Conservation (phyloP, 83 land plant species). For the Picea abies region DNA sequence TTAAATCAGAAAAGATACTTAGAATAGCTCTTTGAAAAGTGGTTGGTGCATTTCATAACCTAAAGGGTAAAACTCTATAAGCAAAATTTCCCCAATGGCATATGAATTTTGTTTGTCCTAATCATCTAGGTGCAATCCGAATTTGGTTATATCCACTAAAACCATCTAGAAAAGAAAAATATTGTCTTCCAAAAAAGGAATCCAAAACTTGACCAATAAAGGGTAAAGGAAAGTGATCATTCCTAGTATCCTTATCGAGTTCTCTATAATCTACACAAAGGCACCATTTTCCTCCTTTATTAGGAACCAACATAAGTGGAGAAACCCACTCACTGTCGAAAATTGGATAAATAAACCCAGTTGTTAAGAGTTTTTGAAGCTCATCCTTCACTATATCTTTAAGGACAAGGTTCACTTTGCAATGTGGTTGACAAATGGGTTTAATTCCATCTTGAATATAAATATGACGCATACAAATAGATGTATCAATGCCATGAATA, state of each 20-base stretch:
- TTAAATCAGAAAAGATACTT: no score
- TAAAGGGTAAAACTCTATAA: neutral
- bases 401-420: neutral
- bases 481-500: no score
- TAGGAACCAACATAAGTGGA: neutral
- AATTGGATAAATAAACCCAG: neutral
- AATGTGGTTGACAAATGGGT: neutral
- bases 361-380: neutral
- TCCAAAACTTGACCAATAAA: neutral
- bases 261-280: neutral
- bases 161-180: neutral
- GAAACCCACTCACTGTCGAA: neutral
- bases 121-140: no score
- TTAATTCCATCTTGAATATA: no score
- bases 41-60: neutral
- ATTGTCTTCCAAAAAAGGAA: neutral
- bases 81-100: neutral
- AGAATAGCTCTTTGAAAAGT: neutral
- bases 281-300: neutral
- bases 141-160: neutral
- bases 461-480: no score
- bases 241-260: neutral
- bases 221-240: neutral
- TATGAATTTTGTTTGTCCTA: neutral
- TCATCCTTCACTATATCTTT: neutral